A percentile compares a stretch with the other conserved stretches of the same genome.
Conservation (phyloP, 345 rosid genomes). For the Mallotus nudiflorus region DNA sequence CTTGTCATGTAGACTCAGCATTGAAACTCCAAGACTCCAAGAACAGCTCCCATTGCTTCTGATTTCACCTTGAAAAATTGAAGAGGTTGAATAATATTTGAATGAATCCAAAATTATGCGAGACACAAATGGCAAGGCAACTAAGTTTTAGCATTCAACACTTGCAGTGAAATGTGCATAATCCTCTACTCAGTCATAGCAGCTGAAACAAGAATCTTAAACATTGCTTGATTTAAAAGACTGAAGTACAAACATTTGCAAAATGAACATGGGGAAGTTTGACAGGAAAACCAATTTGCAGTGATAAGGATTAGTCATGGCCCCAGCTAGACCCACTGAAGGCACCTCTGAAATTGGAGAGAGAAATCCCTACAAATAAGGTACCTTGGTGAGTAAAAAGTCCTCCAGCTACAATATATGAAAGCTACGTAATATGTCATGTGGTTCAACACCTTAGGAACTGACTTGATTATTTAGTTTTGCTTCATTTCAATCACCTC, state of each 20-base stretch:
- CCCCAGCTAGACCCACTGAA: neutral
- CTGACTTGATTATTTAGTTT: neutral
- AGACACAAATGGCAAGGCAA: too few species aligned
- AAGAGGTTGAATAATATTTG: neutral
- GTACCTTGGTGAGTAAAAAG: neutral
- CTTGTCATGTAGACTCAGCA: neutral
- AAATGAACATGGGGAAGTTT: neutral
- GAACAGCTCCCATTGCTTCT: conserved; percentile 16
- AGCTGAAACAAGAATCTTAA: neutral
- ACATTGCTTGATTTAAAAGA: neutral
- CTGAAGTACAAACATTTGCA: neutral
- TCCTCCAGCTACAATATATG: neutral
- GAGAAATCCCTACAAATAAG: neutral
- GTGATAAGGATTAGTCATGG: neutral
- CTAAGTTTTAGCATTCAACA: too few species aligned
- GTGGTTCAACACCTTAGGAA: neutral
- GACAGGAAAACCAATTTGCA: neutral
- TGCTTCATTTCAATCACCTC: neutral
- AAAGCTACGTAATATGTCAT: neutral
- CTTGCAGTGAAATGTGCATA: neutral
- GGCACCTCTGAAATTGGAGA: neutral
- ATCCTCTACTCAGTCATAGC: neutral
- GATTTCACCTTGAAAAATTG: conserved; percentile 16
- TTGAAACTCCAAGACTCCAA: conserved; percentile 13
- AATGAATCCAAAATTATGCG: neutral